Percentiles rank a stretch among this genome's conserved stretches.
These are phyloP conservation scores for Yarrowia sp. DNA, from an alignment of 805 yeast genomes.

Conservation along the genomic window DNA sequence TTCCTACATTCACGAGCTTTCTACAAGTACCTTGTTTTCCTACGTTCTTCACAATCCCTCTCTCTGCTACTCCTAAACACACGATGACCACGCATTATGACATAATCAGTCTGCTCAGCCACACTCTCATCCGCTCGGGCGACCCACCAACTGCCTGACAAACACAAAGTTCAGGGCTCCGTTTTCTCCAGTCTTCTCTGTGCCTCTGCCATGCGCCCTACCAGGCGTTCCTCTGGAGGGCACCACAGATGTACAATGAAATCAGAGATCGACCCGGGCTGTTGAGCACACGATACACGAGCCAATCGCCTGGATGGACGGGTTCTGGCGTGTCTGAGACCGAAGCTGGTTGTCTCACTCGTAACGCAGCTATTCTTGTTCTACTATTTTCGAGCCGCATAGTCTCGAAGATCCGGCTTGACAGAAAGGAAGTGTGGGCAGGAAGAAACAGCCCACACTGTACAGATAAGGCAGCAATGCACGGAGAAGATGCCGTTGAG, in stretches of 20 bases:
- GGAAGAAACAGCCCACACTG: too few species aligned
- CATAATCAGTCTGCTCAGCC: slow-evolving; percentile 1
- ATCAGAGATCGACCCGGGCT: neutral
- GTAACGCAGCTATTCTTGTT: neutral
- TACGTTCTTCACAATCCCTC: neutral
- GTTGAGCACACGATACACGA: neutral
- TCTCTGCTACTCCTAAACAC: neutral
- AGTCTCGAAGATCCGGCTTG: neutral
- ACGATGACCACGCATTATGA: slow-evolving; percentile 1
- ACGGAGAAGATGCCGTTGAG: neutral
- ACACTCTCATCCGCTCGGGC: neutral
- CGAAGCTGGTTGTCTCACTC: slow-evolving; percentile 1
- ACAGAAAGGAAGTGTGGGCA: neutral
- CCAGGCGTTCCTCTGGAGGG: slow-evolving; percentile 1
- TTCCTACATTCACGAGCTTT: too few species aligned
- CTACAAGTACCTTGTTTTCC: too few species aligned
- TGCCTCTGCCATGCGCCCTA: slow-evolving; percentile 4
- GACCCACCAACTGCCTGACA: neutral
- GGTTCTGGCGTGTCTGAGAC: neutral
- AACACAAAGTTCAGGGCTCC: neutral
- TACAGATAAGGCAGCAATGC: slow-evolving; percentile 2
- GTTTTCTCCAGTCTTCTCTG: slow-evolving; percentile 17
- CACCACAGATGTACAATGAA: slow-evolving; percentile 16
- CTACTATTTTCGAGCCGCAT: neutral
- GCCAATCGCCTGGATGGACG: too few species aligned